Percentiles rank a stretch among this genome's conserved stretches.
These are phyloP conservation scores for Populus hybrid DNA, from an alignment of 441 rosid genomes.

Conservation along the genomic window DNA sequence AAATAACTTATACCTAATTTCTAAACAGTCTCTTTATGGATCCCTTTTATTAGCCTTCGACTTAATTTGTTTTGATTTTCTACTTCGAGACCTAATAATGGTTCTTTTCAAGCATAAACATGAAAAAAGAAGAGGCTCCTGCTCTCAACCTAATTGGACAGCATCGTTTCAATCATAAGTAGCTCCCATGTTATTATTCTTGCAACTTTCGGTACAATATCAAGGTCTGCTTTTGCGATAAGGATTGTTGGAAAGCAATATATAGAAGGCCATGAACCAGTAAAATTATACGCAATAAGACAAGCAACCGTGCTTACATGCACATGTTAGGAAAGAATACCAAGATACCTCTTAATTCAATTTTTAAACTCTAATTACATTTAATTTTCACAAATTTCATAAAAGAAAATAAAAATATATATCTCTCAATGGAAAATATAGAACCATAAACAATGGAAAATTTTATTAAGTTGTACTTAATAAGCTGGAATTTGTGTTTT, in stretches of 20 bases:
- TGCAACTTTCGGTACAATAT: slow-evolving; percentile 4
- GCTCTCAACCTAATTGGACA: slow-evolving; percentile 16
- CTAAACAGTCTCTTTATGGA: rapidly evolving
- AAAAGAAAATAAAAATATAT: no score
- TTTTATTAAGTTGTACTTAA: no score
- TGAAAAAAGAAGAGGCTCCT: slow-evolving; percentile 18
- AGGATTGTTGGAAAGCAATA: not conserved
- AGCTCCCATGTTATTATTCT: slow-evolving; percentile 9
- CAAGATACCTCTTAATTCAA: no score
- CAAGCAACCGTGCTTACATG: not conserved
- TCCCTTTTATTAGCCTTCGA: not conserved
- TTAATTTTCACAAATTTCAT: no score
- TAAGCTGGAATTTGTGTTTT: no score
- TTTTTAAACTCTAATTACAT: no score
- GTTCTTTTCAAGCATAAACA: not conserved
- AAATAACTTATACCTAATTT: no score
- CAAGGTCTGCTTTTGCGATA: not conserved
- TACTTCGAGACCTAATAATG: not conserved
- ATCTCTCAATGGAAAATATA: no score
- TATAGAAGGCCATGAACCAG: not conserved
- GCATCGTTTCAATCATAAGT: slow-evolving; percentile 21
- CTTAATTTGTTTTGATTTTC: not conserved
- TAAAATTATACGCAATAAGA: slow-evolving; percentile 2
- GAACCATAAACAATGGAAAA: no score
- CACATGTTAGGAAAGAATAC: not conserved